phyloP scores from a whole-genome alignment of 2,329 filamentous ascomycete genomes.

The Stylonectria norvegica region DNA sequence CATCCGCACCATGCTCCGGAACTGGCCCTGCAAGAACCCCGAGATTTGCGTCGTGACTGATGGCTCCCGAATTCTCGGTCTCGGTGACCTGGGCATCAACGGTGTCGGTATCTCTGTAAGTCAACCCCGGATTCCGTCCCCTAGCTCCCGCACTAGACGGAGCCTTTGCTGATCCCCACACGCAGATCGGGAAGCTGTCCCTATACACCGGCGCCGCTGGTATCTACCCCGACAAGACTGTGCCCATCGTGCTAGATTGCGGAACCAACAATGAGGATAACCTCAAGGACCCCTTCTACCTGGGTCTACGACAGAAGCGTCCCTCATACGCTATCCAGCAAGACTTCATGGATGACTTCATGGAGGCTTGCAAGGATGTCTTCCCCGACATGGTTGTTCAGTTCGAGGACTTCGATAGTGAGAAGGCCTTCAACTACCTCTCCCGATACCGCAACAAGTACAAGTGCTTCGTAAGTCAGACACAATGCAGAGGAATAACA shows the following conservation, averaged over 20 bases:
- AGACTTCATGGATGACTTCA: conserved; percentile 96
- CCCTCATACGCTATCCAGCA: conserved; percentile 73
- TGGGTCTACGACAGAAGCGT: conserved; percentile 83
- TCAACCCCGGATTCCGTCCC: conserved; percentile 16
- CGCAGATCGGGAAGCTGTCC: conserved; percentile 81
- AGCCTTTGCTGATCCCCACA: conserved; percentile 24
- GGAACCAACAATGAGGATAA: conserved; percentile 66
- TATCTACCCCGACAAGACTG: conserved; percentile 84
- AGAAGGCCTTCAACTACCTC: conserved; percentile 85
- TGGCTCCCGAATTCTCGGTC: conserved; percentile 85
- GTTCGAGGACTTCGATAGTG: conserved; percentile 96
- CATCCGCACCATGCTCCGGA: conserved; percentile 80
- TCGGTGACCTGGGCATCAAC: conserved; percentile 94
- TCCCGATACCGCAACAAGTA: conserved; percentile 84
- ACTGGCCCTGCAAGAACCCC: conserved; percentile 86
- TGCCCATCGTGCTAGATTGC: conserved; percentile 64
- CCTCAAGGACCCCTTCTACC: conserved; percentile 72
- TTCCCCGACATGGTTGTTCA: conserved; percentile 71
- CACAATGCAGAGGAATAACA: background rate
- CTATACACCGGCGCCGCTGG: conserved; percentile 95
- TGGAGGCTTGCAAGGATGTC: conserved; percentile 80
- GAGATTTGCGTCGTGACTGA: conserved; percentile 98
- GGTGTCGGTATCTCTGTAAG: conserved; percentile 92
- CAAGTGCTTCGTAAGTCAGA: conserved; percentile 68
- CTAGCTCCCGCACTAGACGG: background rate